A percentile compares a stretch with the other conserved stretches of the same genome.
Conservation (phyloP, 768 basidiomycete species). For the Russula dissimulans region DNA sequence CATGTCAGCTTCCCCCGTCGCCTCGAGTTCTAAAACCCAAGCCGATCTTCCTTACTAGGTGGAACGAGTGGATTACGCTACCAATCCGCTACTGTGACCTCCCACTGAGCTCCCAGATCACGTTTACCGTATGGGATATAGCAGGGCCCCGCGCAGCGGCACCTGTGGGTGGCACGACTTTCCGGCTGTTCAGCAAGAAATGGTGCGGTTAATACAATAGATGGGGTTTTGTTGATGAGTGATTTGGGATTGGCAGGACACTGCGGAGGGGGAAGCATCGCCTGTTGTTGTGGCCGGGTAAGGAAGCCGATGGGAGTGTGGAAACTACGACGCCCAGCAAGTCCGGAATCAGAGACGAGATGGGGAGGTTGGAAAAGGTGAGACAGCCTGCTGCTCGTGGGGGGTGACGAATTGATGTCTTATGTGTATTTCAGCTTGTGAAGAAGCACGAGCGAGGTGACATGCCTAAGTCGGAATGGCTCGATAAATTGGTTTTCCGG, state of each 20-base stretch:
- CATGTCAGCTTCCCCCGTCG: conserved; percentile 38
- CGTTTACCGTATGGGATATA: conserved; percentile 95
- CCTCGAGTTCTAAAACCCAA: neutral
- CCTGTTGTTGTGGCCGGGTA: conserved; percentile 70
- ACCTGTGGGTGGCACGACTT: conserved; percentile 87
- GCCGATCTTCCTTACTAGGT: conserved; percentile 36
- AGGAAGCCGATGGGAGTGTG: conserved; percentile 77
- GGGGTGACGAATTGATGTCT: neutral
- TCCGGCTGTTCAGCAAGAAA: conserved; percentile 88
- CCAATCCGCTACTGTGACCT: conserved; percentile 92
- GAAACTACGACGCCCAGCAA: conserved; percentile 88
- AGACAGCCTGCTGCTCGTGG: conserved; percentile 4
- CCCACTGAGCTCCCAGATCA: conserved; percentile 80
- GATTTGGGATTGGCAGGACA: conserved; percentile 44
- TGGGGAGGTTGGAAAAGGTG: conserved; percentile 92
- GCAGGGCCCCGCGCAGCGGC: conserved; percentile 68
- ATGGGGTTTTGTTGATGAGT: neutral
- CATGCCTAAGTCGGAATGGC: conserved; percentile 89
- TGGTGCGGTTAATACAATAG: conserved; percentile 39
- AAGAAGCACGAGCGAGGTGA: conserved; percentile 97
- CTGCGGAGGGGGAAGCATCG: conserved; percentile 88
- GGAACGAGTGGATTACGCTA: conserved; percentile 93
- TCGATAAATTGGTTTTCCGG: conserved; percentile 86
- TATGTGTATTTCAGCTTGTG: conserved; percentile 45
- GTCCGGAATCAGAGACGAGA: conserved; percentile 71